Conservation (phyloP, 495 filamentous ascomycete species). For the Copromyces sp. region DNA sequence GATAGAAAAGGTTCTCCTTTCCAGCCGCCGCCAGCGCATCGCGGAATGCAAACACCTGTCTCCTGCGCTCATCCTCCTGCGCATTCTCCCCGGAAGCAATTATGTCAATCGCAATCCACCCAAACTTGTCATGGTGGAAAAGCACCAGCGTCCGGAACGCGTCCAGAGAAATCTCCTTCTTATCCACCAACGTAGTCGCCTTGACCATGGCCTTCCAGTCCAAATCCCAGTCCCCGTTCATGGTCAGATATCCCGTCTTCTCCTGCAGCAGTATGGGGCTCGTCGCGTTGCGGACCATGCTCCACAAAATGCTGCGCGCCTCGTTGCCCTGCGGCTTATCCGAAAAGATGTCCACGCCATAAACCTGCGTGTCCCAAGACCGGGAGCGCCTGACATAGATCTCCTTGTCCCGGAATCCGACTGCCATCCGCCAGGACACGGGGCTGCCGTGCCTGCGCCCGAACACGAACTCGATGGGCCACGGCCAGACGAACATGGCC, state of each 20-base stretch:
- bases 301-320: slow-evolving; percentile 22
- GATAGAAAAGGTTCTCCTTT: slow-evolving; percentile 76
- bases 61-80: slow-evolving; percentile 43
- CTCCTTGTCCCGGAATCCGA: slow-evolving; percentile 62
- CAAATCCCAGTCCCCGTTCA: slow-evolving; percentile 71
- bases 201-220: slow-evolving; percentile 67
- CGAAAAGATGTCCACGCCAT: slow-evolving; percentile 13
- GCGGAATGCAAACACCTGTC: slow-evolving; percentile 60
- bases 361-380: slow-evolving; percentile 42
- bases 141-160: slow-evolving; percentile 55
- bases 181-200: slow-evolving; percentile 54
- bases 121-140: slow-evolving; percentile 51
- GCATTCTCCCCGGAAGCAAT: slow-evolving; percentile 38
- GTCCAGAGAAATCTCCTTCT: slow-evolving; percentile 42
- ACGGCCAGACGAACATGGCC: slow-evolving; percentile 55
- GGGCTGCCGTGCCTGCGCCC: slow-evolving; percentile 44
- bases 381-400: slow-evolving; percentile 63
- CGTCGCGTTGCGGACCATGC: slow-evolving; percentile 41
- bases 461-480: slow-evolving; percentile 64
- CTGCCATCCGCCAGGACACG: slow-evolving; percentile 54
- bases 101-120: slow-evolving; percentile 52
- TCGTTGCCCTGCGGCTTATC: slow-evolving; percentile 4
- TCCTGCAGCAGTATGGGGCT: slow-evolving; percentile 46
- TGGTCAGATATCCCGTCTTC: slow-evolving; percentile 72
- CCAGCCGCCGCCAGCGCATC: slow-evolving; percentile 59